phyloP scores from a whole-genome alignment of 805 yeast genomes.

The Wickerhamomyces mucosus region DNA sequence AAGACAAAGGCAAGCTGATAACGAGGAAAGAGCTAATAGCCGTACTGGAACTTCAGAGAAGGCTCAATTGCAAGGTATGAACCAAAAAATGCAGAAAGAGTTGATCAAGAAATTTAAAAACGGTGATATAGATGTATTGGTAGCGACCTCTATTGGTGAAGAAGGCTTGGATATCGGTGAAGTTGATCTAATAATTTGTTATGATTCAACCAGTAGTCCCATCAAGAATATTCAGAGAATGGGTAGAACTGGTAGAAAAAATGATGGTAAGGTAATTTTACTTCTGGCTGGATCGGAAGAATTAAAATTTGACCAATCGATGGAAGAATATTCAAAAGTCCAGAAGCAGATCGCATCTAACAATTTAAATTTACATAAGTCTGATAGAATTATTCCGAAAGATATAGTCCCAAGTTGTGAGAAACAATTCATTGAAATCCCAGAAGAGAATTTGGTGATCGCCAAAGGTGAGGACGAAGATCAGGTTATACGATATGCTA shows the following conservation, averaged over 20 bases:
- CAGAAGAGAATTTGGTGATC: conserved; percentile 56
- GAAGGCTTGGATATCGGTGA: conserved; percentile 98
- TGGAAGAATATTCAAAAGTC: conserved; percentile 72
- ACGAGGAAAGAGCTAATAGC: conserved; percentile 26
- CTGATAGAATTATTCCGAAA: conserved; percentile 63
- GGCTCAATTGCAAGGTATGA: conserved; percentile 81
- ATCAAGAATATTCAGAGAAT: conserved; percentile 89
- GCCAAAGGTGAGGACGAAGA: conserved; percentile 50
- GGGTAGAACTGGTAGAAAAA: conserved; percentile 97
- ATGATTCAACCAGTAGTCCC: conserved; percentile 88
- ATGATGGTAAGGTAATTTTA: conserved; percentile 76
- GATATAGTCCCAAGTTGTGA: conserved; percentile 46
- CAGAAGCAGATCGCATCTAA: conserved; percentile 58
- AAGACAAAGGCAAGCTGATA: conserved; percentile 22
- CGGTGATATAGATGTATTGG: conserved; percentile 70
- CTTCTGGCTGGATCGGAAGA: conserved; percentile 73
- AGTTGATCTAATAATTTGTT: conserved; percentile 88
- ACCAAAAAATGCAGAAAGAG: conserved; percentile 78
- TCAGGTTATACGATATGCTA: conserved; percentile 59
- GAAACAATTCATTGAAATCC: conserved; percentile 49
- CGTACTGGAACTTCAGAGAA: conserved; percentile 58
- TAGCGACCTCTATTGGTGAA: conserved; percentile 96
- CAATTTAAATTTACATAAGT: conserved; percentile 31
- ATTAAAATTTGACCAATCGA: conserved; percentile 69
- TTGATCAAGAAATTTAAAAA: conserved; percentile 62